Conservation (phyloP, 495 filamentous ascomycete genomes). For the Astrothelium macrocarpum region DNA sequence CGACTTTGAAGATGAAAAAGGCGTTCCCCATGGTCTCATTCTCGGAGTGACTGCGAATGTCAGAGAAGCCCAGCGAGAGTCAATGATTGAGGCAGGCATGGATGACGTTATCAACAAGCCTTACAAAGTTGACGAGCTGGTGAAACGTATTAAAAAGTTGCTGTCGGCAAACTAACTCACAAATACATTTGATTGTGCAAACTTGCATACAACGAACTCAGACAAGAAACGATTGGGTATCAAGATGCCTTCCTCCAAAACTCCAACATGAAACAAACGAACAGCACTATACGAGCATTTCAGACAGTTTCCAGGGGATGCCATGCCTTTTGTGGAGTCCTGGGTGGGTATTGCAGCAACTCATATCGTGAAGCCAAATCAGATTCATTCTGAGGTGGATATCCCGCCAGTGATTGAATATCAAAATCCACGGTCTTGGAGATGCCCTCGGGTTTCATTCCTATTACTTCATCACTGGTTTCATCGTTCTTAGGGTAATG, state of each 20-base stretch:
- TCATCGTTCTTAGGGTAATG: neutral
- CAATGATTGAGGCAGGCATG: constrained; percentile 28
- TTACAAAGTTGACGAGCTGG: constrained; percentile 18
- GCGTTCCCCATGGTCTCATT: constrained; percentile 16
- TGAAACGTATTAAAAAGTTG: constrained; percentile 11
- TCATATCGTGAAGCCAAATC: neutral
- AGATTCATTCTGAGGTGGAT: neutral
- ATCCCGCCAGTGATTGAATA: neutral
- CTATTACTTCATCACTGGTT: neutral
- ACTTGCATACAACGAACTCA: neutral
- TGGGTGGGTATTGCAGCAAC: neutral
- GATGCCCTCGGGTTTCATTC: neutral
- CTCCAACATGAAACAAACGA: neutral
- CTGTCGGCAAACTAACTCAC: neutral
- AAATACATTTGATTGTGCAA: neutral
- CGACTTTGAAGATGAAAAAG: constrained; percentile 15
- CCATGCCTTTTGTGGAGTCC: neutral
- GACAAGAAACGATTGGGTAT: neutral
- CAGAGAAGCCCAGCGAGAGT: constrained; percentile 21
- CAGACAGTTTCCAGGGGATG: neutral
- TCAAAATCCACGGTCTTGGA: constrained; percentile 1
- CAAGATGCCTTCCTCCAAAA: neutral
- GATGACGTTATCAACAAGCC: constrained; percentile 21
- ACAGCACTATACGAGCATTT: neutral
- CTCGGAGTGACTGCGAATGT: constrained; percentile 31